phyloP scores from a whole-genome alignment of 805 yeast genomes.

The Candida ficus region DNA sequence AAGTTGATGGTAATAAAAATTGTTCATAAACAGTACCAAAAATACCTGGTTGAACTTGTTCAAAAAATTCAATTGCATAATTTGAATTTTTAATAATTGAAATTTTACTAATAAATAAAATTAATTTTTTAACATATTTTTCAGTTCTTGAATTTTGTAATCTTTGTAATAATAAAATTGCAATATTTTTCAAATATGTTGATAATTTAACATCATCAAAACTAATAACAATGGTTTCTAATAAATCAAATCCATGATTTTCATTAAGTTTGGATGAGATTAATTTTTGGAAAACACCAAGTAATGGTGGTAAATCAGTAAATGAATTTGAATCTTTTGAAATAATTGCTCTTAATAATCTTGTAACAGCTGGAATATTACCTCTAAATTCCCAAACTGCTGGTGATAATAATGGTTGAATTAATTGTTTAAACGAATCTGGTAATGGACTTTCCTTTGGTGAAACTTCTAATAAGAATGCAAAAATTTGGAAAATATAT shows the following conservation, averaged over 20 bases:
- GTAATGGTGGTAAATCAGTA: slow-evolving; percentile 62
- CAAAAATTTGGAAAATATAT: slow-evolving; percentile 84
- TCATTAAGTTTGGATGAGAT: slow-evolving; percentile 83
- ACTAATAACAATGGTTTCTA: slow-evolving; percentile 60
- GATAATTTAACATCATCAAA: slow-evolving; percentile 47
- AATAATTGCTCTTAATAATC: slow-evolving; percentile 69
- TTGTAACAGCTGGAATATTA: slow-evolving; percentile 87
- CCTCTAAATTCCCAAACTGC: slow-evolving; percentile 90
- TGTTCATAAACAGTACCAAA: slow-evolving; percentile 45
- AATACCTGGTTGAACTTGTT: slow-evolving; percentile 61
- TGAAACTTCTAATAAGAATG: slow-evolving; percentile 63
- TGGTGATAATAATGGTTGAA: slow-evolving; percentile 85
- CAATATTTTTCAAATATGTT: slow-evolving; percentile 63
- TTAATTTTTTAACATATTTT: slow-evolving; percentile 66
- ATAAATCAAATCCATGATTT: slow-evolving; percentile 74
- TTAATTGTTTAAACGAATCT: slow-evolving; percentile 53
- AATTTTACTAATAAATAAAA: slow-evolving; percentile 54
- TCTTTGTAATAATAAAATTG: slow-evolving; percentile 71
- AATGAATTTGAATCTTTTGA: slow-evolving; percentile 30
- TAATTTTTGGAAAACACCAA: slow-evolving; percentile 95
- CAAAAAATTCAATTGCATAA: slow-evolving; percentile 61
- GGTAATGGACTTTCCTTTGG: slow-evolving; percentile 53
- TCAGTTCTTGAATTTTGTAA: slow-evolving; percentile 80
- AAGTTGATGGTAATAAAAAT: slow-evolving; percentile 36
- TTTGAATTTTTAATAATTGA: slow-evolving; percentile 40